These are phyloP conservation scores for Phaeosphaeria sp. DNA, from an alignment of 2,329 filamentous ascomycete genomes.

Conservation along the genomic window DNA sequence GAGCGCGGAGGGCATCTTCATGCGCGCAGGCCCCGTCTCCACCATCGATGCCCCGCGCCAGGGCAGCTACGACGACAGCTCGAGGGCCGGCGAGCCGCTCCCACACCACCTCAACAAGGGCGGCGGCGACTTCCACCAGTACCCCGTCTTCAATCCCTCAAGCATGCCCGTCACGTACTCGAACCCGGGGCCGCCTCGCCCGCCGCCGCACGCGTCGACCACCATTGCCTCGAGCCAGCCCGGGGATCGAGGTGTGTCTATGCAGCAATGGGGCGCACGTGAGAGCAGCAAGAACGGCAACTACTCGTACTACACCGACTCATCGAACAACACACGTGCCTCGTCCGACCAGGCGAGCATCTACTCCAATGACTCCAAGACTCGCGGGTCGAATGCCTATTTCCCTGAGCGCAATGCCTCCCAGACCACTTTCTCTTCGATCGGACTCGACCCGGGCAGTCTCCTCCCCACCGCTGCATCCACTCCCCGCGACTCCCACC, in stretches of 20 bases:
- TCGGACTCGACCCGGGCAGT: conserved; percentile 49
- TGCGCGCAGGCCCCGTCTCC: conserved; percentile 82
- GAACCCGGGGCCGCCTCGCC: conserved; percentile 63
- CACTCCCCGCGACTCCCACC: conserved; percentile 52
- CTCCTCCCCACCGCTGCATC: conserved; percentile 47
- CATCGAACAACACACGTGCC: conserved; percentile 60
- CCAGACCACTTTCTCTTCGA: conserved; percentile 60
- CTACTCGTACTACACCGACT: conserved; percentile 39
- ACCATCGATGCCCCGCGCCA: conserved; percentile 82
- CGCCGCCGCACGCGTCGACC: conserved; percentile 61
- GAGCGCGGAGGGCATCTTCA: conserved; percentile 70
- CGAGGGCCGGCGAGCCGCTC: conserved; percentile 75
- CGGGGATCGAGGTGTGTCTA: conserved; percentile 72
- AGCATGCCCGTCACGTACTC: conserved; percentile 58
- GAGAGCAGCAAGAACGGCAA: conserved; percentile 35
- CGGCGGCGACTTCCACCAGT: conserved; percentile 84
- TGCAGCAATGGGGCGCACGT: conserved; percentile 75
- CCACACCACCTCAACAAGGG: conserved; percentile 85
- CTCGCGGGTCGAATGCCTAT: conserved; percentile 58
- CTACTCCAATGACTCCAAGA: conserved; percentile 67
- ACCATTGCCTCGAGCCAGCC: conserved; percentile 74
- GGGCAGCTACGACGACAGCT: conserved; percentile 54
- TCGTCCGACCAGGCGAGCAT: conserved; percentile 72
- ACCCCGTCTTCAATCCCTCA: conserved; percentile 72
- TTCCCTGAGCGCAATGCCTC: conserved; percentile 64